A percentile compares a stretch with the other conserved stretches of the same genome.
phyloP scores from a whole-genome alignment of 2,329 filamentous ascomycete genomes.

The Phyllosticta ampelicida region DNA sequence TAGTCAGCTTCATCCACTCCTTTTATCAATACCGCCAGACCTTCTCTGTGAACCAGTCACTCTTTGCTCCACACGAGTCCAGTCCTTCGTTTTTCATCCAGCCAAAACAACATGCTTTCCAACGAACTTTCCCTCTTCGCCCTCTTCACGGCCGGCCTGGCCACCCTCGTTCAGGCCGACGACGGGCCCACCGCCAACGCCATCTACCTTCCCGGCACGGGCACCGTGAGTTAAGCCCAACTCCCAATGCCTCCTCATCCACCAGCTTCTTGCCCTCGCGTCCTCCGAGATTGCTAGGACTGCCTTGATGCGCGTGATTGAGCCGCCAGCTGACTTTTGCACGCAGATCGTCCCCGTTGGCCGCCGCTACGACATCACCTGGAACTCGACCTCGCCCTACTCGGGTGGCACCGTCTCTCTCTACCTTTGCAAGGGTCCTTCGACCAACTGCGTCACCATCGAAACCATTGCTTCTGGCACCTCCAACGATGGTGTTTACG shows the following conservation, averaged over 20 bases:
- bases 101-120: constrained; percentile 27
- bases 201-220: constrained; percentile 41
- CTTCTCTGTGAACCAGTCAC: constrained; percentile 11
- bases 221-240: constrained; percentile 27
- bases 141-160: constrained; percentile 44
- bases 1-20: constrained; percentile 4
- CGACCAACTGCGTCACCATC: constrained; percentile 42
- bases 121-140: constrained; percentile 33
- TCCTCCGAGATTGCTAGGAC: neutral
- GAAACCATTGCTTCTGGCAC: constrained; percentile 39
- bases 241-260: no score
- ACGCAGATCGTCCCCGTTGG: constrained; percentile 42
- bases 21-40: neutral
- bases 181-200: constrained; percentile 40
- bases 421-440: constrained; percentile 49
- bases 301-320: neutral
- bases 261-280: neutral
- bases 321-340: constrained; percentile 3
- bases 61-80: constrained; percentile 13
- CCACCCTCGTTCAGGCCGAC: constrained; percentile 29
- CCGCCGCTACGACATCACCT: constrained; percentile 47
- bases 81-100: neutral
- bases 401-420: constrained; percentile 41
- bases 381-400: constrained; percentile 37
- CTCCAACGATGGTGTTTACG: constrained; percentile 45